phyloP scores from a whole-genome alignment of 352 stramenopile species.

The Globisporangium apiculatum region DNA sequence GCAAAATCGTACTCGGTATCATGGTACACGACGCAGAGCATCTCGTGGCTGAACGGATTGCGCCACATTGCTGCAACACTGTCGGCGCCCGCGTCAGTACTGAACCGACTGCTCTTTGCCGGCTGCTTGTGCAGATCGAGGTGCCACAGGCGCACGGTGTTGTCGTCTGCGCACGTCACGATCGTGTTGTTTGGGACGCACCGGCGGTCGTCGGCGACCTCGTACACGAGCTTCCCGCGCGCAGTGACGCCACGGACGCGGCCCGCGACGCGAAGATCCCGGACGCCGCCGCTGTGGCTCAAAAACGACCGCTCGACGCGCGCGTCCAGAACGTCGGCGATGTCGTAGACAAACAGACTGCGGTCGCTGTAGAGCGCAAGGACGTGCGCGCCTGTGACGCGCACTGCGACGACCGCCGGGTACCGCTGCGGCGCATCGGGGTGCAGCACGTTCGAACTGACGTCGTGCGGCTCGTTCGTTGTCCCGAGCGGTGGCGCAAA shows the following conservation, averaged over 20 bases:
- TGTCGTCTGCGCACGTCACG: conserved; percentile 81
- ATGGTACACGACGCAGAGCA: conserved; percentile 65
- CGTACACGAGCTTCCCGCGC: conserved; percentile 55
- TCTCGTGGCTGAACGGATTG: conserved; percentile 65
- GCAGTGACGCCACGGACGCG: conserved; percentile 37
- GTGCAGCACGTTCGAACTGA: conserved; percentile 24
- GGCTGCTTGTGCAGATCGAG: conserved; percentile 57
- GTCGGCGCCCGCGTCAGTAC: conserved; percentile 3
- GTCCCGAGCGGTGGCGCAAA: conserved; percentile 66
- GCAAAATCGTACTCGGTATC: conserved; percentile 35
- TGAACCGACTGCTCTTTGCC: conserved; percentile 22
- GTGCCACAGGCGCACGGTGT: conserved; percentile 85
- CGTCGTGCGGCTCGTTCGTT: conserved; percentile 18
- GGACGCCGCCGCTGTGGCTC: conserved; percentile 67
- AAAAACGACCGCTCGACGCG: conserved; percentile 69
- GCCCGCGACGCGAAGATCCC: conserved; percentile 55
- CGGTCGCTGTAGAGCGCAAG: conserved; percentile 73
- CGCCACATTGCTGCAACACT: conserved; percentile 26
- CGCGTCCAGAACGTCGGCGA: conserved; percentile 35
- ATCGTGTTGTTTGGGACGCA: conserved; percentile 60
- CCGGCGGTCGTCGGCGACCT: conserved; percentile 9
- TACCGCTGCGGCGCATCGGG: conserved; percentile 48
- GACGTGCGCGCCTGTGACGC: conserved; percentile 53
- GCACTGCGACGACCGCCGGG: conserved; percentile 45
- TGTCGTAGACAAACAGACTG: conserved; percentile 76